Percentiles rank a stretch among this genome's conserved stretches.
phyloP scores from a whole-genome alignment of 2,329 filamentous ascomycete genomes.

The Exophiala lecanii-corni region DNA sequence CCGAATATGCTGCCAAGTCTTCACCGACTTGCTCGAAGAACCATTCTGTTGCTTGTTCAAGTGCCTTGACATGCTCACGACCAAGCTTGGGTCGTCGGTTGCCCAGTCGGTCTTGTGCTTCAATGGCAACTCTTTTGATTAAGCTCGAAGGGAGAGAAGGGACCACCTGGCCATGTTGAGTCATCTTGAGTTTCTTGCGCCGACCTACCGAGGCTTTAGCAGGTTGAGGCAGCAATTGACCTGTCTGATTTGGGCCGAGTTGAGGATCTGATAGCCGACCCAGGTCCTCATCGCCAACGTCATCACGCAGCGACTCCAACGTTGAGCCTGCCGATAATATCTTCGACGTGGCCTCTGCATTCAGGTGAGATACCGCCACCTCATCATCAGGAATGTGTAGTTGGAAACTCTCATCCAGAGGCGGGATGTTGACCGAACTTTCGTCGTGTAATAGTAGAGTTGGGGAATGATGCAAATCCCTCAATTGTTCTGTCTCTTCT shows the following conservation, averaged over 20 bases:
- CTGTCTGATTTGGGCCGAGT: neutral
- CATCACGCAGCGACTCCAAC: neutral
- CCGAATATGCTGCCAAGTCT: slow-evolving; percentile 72
- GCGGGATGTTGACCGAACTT: slow-evolving; percentile 33
- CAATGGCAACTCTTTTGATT: slow-evolving; percentile 56
- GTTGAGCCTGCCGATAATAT: neutral
- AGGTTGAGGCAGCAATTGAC: neutral
- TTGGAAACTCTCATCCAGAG: slow-evolving; percentile 29
- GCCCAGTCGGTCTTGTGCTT: slow-evolving; percentile 48
- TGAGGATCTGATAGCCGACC: too few relatives aligned
- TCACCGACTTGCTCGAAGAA: slow-evolving; percentile 85
- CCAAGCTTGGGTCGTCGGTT: slow-evolving; percentile 67
- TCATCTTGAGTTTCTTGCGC: slow-evolving; percentile 45
- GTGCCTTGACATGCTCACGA: slow-evolving; percentile 67
- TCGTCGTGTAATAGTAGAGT: slow-evolving; percentile 10
- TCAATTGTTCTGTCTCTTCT: slow-evolving; percentile 19
- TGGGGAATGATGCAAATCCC: slow-evolving; percentile 14
- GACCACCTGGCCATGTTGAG: slow-evolving; percentile 69
- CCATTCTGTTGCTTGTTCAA: slow-evolving; percentile 80
- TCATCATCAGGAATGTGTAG: slow-evolving; percentile 28
- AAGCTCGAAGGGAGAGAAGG: slow-evolving; percentile 68
- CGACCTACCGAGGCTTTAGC: slow-evolving; percentile 14
- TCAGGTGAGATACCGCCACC: slow-evolving; percentile 13
- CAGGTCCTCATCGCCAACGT: neutral
- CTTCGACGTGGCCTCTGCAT: neutral